Percentiles rank a stretch among this genome's conserved stretches.
Evolutionary conservation across 306 rosid genomes (phyloP).

Genomic region (cucumber (Cucumis sativus)): Cucumber_9930_V3 NC_026660.2:14774001-14774500

Average conservation of each 20-base stretch:
- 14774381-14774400: neutral
- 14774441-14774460: neutral
- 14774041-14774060: neutral
- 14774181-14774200: neutral
- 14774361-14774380: neutral
- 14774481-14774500: neutral
- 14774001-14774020: neutral
- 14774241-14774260: neutral
- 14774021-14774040: neutral
- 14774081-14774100: neutral
- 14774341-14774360: neutral
- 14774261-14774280: neutral
- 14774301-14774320: neutral
- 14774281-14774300: neutral
- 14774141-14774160: neutral
- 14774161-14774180: neutral
- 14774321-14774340: neutral
- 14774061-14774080: neutral
- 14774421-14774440: neutral
- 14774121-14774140: neutral
- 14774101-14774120: neutral
- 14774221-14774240: neutral
- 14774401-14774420: neutral
- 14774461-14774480: neutral
- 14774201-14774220: neutral